phyloP scores from a whole-genome alignment of 352 stramenopile species.

The Halophytophthora polymorphica region DNA sequence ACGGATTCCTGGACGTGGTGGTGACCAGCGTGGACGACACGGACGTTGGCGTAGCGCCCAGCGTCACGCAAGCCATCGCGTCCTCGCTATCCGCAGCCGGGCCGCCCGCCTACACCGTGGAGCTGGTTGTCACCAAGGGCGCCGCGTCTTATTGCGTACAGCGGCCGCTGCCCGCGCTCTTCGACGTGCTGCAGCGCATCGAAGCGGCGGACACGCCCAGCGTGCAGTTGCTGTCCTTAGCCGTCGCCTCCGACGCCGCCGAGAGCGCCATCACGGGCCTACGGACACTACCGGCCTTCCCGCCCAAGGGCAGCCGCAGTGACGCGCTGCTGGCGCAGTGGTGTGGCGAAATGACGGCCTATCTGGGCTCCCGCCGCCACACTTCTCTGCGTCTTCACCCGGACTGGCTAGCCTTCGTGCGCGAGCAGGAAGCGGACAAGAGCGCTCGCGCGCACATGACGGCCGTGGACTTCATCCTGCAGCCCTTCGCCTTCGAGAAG shows the following conservation, averaged over 20 bases:
- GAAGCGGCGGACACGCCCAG: slow-evolving; percentile 8
- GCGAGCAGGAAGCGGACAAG: slow-evolving; percentile 41
- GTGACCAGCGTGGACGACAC: slow-evolving; percentile 57
- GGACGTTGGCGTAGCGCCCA: slow-evolving; percentile 18
- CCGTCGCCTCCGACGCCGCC: no score
- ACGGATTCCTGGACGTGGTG: slow-evolving; percentile 53
- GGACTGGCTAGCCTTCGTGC: slow-evolving; percentile 60
- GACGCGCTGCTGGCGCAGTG: slow-evolving; percentile 61
- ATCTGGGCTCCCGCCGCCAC: slow-evolving; percentile 28
- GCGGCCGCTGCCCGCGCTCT: slow-evolving; percentile 37
- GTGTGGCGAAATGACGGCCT: slow-evolving; percentile 61
- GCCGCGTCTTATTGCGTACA: slow-evolving; percentile 52
- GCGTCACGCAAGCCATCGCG: slow-evolving; percentile 34
- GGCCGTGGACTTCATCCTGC: slow-evolving; percentile 79
- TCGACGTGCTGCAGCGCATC: slow-evolving; percentile 32
- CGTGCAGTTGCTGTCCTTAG: no score
- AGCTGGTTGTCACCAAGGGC: slow-evolving; percentile 60
- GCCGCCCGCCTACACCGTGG: slow-evolving; percentile 40
- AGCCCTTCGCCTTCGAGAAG: slow-evolving; percentile 75
- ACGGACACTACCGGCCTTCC: slow-evolving; percentile 39
- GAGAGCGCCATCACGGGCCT: background rate
- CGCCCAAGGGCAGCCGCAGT: slow-evolving; percentile 38
- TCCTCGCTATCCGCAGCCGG: slow-evolving; percentile 34
- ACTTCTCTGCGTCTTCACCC: slow-evolving; percentile 28
- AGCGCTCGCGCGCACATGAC: slow-evolving; percentile 66